These are phyloP conservation scores for Verticillium dahliae DNA, from an alignment of 2,329 filamentous ascomycete species.

Conservation along the genomic window DNA sequence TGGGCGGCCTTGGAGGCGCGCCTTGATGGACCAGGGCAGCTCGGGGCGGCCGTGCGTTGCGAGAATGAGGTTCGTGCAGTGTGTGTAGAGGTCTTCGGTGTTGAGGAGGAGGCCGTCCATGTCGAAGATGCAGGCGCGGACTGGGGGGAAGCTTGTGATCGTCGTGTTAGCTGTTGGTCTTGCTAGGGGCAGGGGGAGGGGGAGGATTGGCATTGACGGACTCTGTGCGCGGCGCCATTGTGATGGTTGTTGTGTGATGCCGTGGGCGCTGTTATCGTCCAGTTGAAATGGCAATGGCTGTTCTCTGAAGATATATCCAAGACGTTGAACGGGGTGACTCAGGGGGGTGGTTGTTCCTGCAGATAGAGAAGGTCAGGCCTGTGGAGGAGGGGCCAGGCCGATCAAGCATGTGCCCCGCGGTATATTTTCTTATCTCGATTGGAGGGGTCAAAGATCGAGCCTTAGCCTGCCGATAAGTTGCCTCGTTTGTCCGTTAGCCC, in stretches of 20 bases:
- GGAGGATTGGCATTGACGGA: slow-evolving; percentile 11
- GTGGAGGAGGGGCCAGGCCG: not conserved
- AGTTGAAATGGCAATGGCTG: no score
- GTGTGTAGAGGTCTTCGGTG: slow-evolving; percentile 84
- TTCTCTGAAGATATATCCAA: not conserved
- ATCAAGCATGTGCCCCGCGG: not conserved
- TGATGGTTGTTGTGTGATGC: not conserved
- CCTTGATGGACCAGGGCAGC: slow-evolving; percentile 93
- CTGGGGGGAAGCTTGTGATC: slow-evolving; percentile 60
- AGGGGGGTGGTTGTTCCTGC: not conserved
- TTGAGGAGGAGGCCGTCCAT: slow-evolving; percentile 97
- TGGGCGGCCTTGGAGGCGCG: slow-evolving; percentile 63
- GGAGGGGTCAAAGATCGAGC: not conserved
- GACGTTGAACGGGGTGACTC: not conserved
- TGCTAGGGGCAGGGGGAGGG: not conserved
- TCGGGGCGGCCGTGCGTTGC: slow-evolving; percentile 63
- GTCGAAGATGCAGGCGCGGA: slow-evolving; percentile 93
- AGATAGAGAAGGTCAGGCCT: not conserved
- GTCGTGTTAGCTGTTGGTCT: slow-evolving; percentile 8
- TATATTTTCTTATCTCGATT: not conserved
- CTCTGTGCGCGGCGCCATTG: slow-evolving; percentile 24
- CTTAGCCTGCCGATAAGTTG: not conserved
- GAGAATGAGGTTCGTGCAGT: slow-evolving; percentile 77
- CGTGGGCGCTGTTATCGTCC: not conserved
- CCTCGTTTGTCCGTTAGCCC: not conserved